Evolutionary conservation across 2,329 filamentous ascomycete species (phyloP).

Genomic region (Pseudogymnoascus sp.): DNA sequence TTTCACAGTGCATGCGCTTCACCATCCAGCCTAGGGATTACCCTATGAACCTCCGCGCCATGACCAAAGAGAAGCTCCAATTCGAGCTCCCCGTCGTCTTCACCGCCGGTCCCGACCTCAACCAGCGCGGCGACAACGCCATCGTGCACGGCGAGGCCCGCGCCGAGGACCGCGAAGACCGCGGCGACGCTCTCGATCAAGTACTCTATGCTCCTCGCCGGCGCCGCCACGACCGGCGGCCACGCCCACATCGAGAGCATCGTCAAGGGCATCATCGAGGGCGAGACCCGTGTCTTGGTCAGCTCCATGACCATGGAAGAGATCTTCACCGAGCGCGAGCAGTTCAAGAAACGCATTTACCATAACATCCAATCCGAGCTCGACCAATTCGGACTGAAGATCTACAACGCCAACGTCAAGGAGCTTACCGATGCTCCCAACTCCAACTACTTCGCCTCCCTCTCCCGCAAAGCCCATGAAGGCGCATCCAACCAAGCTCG

Average conservation of each 20-base stretch:
- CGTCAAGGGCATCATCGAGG: constrained; percentile 84
- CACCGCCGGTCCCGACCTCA: constrained; percentile 75
- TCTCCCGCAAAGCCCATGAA: constrained; percentile 78
- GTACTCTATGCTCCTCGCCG: constrained; percentile 74
- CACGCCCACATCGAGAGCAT: constrained; percentile 70
- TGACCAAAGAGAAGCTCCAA: constrained; percentile 84
- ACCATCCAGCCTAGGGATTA: constrained; percentile 74
- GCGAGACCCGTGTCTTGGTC: constrained; percentile 76
- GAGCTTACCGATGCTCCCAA: constrained; percentile 77
- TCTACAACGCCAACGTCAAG: constrained; percentile 71
- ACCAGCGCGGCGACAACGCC: constrained; percentile 45
- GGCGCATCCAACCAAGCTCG: constrained; percentile 74
- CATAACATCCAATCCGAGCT: constrained; percentile 73
- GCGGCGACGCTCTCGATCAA: constrained; percentile 64
- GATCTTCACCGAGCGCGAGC: constrained; percentile 70
- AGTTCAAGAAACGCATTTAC: constrained; percentile 71
- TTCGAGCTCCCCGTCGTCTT: constrained; percentile 79
- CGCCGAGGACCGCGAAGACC: constrained; percentile 38
- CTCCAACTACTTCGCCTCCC: constrained; percentile 76
- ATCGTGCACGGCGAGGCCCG: constrained; percentile 16
- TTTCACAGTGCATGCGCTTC: constrained; percentile 33
- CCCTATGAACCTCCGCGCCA: constrained; percentile 73
- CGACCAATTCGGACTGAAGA: constrained; percentile 71
- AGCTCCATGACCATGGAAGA: constrained; percentile 88
- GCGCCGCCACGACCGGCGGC: constrained; percentile 35